Conservation (phyloP, 73 alveolate species). For the Paramecium tetraurelia region DNA sequence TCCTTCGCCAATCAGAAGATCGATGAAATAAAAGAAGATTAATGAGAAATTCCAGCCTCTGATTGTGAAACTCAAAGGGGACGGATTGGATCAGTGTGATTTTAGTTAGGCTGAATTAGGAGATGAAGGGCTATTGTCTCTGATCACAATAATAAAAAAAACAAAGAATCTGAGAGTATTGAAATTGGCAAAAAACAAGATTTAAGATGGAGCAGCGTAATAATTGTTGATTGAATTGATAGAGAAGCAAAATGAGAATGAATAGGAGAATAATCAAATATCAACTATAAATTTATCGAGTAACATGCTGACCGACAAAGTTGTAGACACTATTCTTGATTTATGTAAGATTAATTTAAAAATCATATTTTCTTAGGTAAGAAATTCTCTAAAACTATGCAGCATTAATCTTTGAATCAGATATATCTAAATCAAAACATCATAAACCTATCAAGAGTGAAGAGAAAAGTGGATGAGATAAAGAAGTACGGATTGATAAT, state of each 20-base stretch:
- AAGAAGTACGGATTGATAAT: neutral
- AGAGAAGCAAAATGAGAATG: neutral
- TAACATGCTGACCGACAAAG: neutral
- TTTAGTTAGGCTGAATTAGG: conserved; percentile 20
- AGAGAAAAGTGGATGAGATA: conserved; percentile 16
- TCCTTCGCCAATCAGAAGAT: conserved; percentile 38
- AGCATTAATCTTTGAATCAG: neutral
- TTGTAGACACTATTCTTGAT: neutral
- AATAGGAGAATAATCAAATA: neutral
- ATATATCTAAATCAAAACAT: neutral
- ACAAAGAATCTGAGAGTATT: neutral
- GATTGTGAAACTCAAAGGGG: neutral
- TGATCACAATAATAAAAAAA: neutral
- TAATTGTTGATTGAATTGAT: neutral
- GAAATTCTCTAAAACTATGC: neutral
- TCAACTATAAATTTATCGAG: neutral
- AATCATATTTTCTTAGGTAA: neutral
- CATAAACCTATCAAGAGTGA: neutral
- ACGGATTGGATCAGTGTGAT: neutral
- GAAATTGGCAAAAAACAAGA: conserved; percentile 5
- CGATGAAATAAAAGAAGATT: neutral
- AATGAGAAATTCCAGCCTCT: conserved; percentile 20
- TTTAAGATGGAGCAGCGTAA: neutral
- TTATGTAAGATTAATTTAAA: neutral
- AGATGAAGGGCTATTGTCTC: conserved; percentile 3